A percentile compares a stretch with the other conserved stretches of the same genome.
Evolutionary conservation across 73 alveolate genomes (phyloP).

Genomic region (Paraurostyla sp.): DNA sequence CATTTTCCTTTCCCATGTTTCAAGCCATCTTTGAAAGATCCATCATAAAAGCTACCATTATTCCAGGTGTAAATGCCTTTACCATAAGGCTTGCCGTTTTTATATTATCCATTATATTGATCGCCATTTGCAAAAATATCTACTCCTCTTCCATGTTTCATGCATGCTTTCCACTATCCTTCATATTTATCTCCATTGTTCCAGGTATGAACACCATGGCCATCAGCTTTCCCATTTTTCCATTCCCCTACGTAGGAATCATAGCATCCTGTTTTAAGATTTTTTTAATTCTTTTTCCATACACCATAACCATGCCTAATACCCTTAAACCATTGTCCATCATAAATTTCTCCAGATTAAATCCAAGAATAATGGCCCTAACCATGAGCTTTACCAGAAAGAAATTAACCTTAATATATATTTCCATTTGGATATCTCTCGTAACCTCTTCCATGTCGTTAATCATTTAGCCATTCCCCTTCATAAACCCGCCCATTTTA

Average conservation of each 20-base stretch:
- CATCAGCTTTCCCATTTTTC: constrained; percentile 71
- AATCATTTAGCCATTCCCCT: constrained; percentile 53
- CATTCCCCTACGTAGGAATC: constrained; percentile 59
- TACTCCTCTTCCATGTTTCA: constrained; percentile 58
- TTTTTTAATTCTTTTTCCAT: constrained; percentile 32
- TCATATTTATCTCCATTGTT: constrained; percentile 60
- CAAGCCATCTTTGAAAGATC: constrained; percentile 48
- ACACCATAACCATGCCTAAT: constrained; percentile 93
- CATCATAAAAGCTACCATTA: constrained; percentile 68
- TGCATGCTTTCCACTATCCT: constrained; percentile 53
- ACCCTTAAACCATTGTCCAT: constrained; percentile 93
- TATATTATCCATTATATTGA: constrained; percentile 31
- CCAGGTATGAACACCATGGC: constrained; percentile 74
- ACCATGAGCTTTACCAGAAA: constrained; percentile 83
- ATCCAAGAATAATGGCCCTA: constrained; percentile 75
- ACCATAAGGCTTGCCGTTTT: constrained; percentile 63
- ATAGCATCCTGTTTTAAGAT: not conserved
- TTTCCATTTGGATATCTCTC: constrained; percentile 69
- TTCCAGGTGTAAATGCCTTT: constrained; percentile 51
- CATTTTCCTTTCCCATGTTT: constrained; percentile 67
- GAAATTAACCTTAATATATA: constrained; percentile 71
- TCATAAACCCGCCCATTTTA: constrained; percentile 25
- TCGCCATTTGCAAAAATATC: constrained; percentile 64
- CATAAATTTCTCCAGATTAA: constrained; percentile 78
- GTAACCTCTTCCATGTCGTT: constrained; percentile 78